Percentiles rank a stretch among this genome's conserved stretches.
Evolutionary conservation across 148 eudicot genomes (phyloP).

Genomic region (Spergularia marina): DNA sequence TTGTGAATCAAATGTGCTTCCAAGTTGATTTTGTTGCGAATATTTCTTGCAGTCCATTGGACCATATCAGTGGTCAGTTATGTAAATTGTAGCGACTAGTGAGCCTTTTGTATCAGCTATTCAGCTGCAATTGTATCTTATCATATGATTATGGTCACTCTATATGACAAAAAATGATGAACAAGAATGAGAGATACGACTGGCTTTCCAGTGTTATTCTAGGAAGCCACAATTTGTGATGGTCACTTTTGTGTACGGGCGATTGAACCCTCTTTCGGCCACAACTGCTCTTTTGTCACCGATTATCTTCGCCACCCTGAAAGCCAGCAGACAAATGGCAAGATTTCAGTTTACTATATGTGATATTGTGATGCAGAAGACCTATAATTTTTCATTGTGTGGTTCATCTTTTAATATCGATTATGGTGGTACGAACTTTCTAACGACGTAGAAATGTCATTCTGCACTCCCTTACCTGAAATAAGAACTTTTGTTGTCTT

Average conservation of each 20-base stretch:
- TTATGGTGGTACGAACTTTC: no score
- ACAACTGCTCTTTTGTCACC: conserved; percentile 95
- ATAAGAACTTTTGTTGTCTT: conserved; percentile 82
- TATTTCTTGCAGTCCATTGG: background rate
- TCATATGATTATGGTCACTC: conserved; percentile 14
- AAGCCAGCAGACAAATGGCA: conserved; percentile 2
- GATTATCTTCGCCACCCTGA: conserved; percentile 74
- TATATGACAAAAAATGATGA: conserved; percentile 30
- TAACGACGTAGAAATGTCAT: background rate
- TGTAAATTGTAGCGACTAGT: background rate
- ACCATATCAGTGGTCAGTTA: background rate
- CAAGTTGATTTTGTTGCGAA: background rate
- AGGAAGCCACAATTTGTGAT: conserved; percentile 79
- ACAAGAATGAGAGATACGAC: conserved; percentile 5
- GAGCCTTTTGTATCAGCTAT: background rate
- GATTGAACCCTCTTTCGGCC: conserved; percentile 93
- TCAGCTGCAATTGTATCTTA: conserved; percentile 2
- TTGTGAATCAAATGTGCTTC: background rate
- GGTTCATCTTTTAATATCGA: no score
- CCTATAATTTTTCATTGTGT: background rate
- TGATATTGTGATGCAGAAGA: background rate
- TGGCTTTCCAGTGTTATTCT: conserved; percentile 28
- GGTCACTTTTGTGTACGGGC: conserved; percentile 79
- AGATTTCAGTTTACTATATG: background rate
- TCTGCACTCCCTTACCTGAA: conserved; percentile 55